Evolutionary conservation across 192 early-diverging fungal genomes (phyloP).

Genomic region (Coemansia sp.): DNA sequence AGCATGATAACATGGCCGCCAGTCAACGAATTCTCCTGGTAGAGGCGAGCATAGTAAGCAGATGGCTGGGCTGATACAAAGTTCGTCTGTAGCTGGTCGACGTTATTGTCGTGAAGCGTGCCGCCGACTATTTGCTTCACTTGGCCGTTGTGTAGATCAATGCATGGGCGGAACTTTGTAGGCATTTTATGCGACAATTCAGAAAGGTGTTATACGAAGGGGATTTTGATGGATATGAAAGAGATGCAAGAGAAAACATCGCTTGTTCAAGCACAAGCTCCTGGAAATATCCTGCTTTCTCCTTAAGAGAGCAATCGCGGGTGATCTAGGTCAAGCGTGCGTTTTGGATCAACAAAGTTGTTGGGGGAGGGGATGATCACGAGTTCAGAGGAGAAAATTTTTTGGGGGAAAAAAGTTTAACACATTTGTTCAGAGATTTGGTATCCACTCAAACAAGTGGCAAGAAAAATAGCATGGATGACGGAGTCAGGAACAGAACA

Average conservation of each 20-base stretch:
- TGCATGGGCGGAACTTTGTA: constrained; percentile 87
- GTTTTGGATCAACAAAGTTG: not conserved
- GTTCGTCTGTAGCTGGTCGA: constrained; percentile 76
- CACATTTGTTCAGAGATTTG: not conserved
- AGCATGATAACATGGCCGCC: constrained; percentile 97
- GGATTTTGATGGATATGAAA: not conserved
- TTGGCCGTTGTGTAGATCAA: constrained; percentile 94
- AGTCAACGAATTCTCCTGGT: constrained; percentile 65
- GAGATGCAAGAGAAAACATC: not conserved
- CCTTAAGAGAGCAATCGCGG: no score
- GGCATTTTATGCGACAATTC: not conserved
- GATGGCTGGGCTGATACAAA: constrained; percentile 87
- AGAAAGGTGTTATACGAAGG: no score
- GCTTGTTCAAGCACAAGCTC: no score
- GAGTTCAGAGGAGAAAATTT: not conserved
- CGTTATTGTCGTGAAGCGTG: constrained; percentile 68
- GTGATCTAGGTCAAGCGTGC: no score
- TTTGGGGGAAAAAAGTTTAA: not conserved
- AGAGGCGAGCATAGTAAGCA: constrained; percentile 80
- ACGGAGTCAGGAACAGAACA: no score
- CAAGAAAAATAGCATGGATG: no score
- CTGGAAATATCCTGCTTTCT: no score
- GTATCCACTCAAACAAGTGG: no score
- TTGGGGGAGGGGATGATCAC: not conserved
- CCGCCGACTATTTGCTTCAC: constrained; percentile 99